Evolutionary conservation across 1,284 basidiomycete species (phyloP).

Genomic region (Austroboletus novae-zelandiae): DNA sequence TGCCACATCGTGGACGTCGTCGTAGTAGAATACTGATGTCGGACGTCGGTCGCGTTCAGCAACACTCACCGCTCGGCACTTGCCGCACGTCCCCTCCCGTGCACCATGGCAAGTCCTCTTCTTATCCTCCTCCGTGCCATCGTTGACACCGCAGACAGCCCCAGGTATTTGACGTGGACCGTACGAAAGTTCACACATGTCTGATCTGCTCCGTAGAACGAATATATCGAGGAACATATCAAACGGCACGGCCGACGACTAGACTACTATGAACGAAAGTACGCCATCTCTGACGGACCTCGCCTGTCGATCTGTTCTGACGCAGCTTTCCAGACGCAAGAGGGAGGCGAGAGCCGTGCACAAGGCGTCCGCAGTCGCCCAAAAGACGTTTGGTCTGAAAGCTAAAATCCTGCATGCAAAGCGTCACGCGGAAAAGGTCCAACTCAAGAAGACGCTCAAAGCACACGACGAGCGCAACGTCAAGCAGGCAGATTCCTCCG

Average conservation of each 20-base stretch:
- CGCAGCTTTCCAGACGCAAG: conserved; percentile 71
- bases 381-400: conserved; percentile 95
- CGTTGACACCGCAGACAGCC: conserved; percentile 46
- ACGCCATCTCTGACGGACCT: conserved; percentile 30
- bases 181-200: background rate
- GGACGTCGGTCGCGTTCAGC: background rate
- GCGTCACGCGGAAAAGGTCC: conserved; percentile 96
- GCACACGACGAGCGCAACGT: conserved; percentile 98
- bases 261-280: conserved; percentile 86
- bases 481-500: conserved; percentile 85
- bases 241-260: conserved; percentile 83
- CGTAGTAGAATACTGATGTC: conserved; percentile 1
- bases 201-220: conserved; percentile 57
- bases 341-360: conserved; percentile 90
- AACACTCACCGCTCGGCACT: conserved; percentile 14
- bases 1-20: conserved; percentile 60
- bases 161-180: conserved; percentile 48
- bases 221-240: conserved; percentile 90
- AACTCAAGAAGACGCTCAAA: conserved; percentile 99
- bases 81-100: conserved; percentile 34
- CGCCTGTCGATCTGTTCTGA: conserved; percentile 2
- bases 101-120: conserved; percentile 51
- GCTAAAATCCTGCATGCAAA: conserved; percentile 97
- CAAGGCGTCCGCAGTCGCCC: conserved; percentile 82
- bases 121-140: conserved; percentile 14